Base-by-base conservation (phyloP, 2,329 filamentous ascomycete species). In the Fusarium sp. region DNA sequence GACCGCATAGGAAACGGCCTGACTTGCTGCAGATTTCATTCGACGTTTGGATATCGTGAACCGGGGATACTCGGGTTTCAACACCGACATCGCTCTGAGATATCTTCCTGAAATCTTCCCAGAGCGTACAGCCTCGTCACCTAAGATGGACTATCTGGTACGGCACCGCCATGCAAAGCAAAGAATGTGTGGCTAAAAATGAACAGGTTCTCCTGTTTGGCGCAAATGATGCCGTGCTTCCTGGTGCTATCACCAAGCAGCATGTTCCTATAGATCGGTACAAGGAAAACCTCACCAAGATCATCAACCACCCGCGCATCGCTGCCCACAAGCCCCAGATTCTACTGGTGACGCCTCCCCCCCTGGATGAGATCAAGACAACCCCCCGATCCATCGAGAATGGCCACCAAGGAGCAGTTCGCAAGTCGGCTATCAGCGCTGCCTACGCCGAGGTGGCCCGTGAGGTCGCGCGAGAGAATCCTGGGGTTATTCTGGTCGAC, bases 21-120 rank as follows among this genome's bases (percentile, higher is more conserved):
- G 42, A 73, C 45, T 66, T 66, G 30, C 38, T 18, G 26, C 8
- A 96, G 94, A 89, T 64, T 95, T 94, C 79, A 89, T 90, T 56
- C 90, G 96, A 65, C 90, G 91, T 41, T 86, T 96, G 20, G 96
- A 98, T 83, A 90, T 98, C 52, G 85, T 98, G 77, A 98, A 98
- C 81, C 90, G 95, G 50, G 96, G 96, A 10, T 90, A 97, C 72
- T 93, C 90, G 77, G 96, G 96, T 17, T 98, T 96, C 85, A 97
- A 92, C 78, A 95, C 94, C 5, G 87, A 88, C 41, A 91, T 97
- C 81, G 92, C 91, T 17, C 82, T 97, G 66, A 84, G 89, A 66
- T 86, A 93, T 47, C 85, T 98, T 10, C 88, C 92, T 0, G 84
- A 90, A 47, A 89, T 96, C 74, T 90, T 98, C 74, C 92, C 93